Base-by-base conservation (phyloP, 2,329 filamentous ascomycete genomes). In the Aspergillus brunneoviolaceus region DNA sequence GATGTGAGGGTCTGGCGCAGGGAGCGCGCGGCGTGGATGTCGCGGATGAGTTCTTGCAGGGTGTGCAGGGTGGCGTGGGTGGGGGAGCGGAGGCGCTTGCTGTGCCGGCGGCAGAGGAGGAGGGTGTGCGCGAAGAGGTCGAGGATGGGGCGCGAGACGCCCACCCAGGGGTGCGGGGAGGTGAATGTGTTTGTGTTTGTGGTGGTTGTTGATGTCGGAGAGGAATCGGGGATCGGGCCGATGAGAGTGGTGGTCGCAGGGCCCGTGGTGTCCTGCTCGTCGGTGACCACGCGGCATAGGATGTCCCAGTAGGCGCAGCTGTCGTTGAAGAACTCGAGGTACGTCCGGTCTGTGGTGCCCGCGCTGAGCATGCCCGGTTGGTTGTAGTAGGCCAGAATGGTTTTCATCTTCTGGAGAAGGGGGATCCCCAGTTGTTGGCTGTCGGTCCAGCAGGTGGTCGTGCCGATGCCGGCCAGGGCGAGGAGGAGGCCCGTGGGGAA, bases 241-340 rank as follows among this genome's bases (percentile, higher is more conserved):
- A 29, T 29, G 27, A 29, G 27, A 9, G 27, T 29, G 27, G 27
- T 29, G 1, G 27, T 29, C 1, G 27, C 27, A 9, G 27, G 23
- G 23, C 11, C 5, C 33, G 49, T 12, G 23, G 9, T 5, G 4
- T 29, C 23, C 10, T 6, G 23, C 6, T 50, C 49, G 12, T 50
- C 49, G 10, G 23, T 50, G 49, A 50, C 49, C 3, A 50, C 49
- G 23, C 23, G 25, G 23, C 49, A 50, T 2, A 50, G 6, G 9
- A 50, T 50, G 23, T 50, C 49, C 49, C 49, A 50, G 25, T 50
- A 50, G 5, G 29, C 29, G 49, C 49, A 50, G 49, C 49, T 50
- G 21, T 50, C 49, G 49, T 50, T 50, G 49, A 50, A 50, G 49
- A 50, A 50, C 16, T 50, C 49, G n/a, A 50, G 23, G n/a, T 50